A percentile compares a stretch with the other conserved stretches of the same genome.
These are phyloP conservation scores for Sergeia podlipaevii DNA, from an alignment of 208 protist species.

Conservation along the genomic window DNA sequence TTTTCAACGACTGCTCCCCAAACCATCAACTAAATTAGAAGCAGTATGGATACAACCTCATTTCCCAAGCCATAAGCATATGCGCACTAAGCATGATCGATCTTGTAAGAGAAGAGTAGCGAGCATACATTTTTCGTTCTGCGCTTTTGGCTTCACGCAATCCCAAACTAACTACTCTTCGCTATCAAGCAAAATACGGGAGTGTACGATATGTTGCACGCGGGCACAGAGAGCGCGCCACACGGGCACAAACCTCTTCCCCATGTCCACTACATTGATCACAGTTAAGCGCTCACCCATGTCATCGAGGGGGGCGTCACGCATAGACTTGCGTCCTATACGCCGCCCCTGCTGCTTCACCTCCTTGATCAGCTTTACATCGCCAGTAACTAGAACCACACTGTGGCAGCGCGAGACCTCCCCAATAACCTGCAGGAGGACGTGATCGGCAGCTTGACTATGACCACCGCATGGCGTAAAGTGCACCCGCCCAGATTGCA, in stretches of 20 bases:
- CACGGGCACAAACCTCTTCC: slow-evolving; percentile 75
- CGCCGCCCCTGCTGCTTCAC: slow-evolving; percentile 22
- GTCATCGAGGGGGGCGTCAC: slow-evolving; percentile 25
- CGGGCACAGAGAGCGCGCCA: slow-evolving; percentile 40
- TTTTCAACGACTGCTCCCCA: no score
- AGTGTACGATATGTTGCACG: slow-evolving; percentile 16
- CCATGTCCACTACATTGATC: slow-evolving; percentile 50
- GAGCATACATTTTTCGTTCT: no score
- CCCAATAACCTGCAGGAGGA: slow-evolving; percentile 55
- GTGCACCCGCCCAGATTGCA: slow-evolving; percentile 19
- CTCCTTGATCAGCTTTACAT: slow-evolving; percentile 36
- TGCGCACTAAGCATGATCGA: no score
- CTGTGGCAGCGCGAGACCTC: slow-evolving; percentile 32
- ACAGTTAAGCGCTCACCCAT: slow-evolving; percentile 32
- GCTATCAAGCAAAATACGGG: no score
- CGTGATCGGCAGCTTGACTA: slow-evolving; percentile 61
- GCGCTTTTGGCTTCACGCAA: no score
- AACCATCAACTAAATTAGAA: no score
- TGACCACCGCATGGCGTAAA: slow-evolving; percentile 81
- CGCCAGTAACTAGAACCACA: slow-evolving; percentile 51
- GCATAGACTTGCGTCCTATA: slow-evolving; percentile 43
- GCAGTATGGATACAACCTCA: no score
- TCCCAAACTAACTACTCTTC: no score
- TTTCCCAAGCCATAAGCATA: no score
- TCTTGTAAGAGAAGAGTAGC: no score